Evolutionary conservation across 768 basidiomycete genomes (phyloP), one percentile per base, ranked within the genome.

Genomic region (Russula brevipes): DNA sequence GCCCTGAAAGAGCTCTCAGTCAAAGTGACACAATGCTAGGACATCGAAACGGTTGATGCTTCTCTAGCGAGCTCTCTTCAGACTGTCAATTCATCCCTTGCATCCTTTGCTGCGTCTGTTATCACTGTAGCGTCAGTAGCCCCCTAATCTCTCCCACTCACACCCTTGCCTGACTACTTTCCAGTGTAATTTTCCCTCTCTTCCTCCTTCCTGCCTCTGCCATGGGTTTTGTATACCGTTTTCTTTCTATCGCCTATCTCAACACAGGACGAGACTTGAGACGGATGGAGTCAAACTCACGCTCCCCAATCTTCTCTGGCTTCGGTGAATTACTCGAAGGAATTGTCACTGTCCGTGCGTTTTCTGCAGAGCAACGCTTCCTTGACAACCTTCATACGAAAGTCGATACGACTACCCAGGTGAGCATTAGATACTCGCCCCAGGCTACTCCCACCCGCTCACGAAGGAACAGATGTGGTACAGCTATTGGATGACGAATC

Each of bases 341-440:
- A 30, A 90, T 95, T 50, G 89, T 94, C n/a, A 94, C 93, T 5
- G 89, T 96, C 46, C 83, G 94, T 60, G 94, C 94, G 0, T 98
- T 96, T 76, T 87, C 89, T 0, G 88, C 85, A 0, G 93, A 96
- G 71, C 76, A 76, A 45, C 77, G 83, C 5, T 96, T 98, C 79
- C 76, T 94, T 68, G 81, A 89, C 58, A 81, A 81, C 62, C 75
- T 95, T 4, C 89, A 91, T 70, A 67, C 67, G 1, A 91, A 90
- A 71, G 81, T 94, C 36, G 88, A 93, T 65, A 74, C 79, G 54
- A 92, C 88, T n/a, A 92, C 84, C 11, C 84, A 87, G 83, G 88
- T 87, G 60, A 42, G 68, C 59, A 35, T 49, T 7, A 4, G 19
- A 33, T 19, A 6, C 24, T 35, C 33, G 17, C 12, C n/a, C 42